Evolutionary conservation across 2,329 filamentous ascomycete species (phyloP).

Genomic region (Botrytis squamosa): DNA sequence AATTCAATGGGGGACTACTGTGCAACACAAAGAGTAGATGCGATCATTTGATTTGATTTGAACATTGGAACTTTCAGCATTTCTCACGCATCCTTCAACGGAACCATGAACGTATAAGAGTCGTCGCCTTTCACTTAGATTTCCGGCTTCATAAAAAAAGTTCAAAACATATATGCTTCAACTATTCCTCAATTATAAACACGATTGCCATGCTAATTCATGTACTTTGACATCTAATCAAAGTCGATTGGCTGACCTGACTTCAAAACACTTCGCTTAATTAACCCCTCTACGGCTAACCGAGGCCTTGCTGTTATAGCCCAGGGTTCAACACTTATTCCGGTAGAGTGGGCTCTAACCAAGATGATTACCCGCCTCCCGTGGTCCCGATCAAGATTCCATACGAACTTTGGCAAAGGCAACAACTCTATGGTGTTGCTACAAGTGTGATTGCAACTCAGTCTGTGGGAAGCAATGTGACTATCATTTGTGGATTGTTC

Average conservation of each 20-base stretch:
- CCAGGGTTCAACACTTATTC: neutral
- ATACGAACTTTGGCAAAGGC: neutral
- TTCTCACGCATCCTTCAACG: neutral
- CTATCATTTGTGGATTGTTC: neutral
- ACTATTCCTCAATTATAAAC: neutral
- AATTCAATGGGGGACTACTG: neutral
- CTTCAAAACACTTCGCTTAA: neutral
- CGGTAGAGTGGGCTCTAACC: neutral
- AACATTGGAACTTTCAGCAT: neutral
- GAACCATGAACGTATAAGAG: neutral
- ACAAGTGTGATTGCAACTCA: neutral
- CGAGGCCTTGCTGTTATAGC: neutral
- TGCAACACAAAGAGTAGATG: too few relatives aligned
- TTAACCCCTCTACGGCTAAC: neutral
- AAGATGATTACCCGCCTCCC: neutral
- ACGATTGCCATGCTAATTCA: neutral
- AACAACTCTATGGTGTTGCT: neutral
- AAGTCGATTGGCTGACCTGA: neutral
- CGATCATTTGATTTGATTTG: too few relatives aligned
- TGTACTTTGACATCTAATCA: neutral
- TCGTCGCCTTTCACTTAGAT: neutral
- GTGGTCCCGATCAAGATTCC: neutral
- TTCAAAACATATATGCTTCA: neutral
- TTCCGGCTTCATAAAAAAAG: neutral
- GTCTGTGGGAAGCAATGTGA: neutral